Base-by-base conservation (phyloP, 306 rosid species). In the Ziziphus jujuba region DNA sequence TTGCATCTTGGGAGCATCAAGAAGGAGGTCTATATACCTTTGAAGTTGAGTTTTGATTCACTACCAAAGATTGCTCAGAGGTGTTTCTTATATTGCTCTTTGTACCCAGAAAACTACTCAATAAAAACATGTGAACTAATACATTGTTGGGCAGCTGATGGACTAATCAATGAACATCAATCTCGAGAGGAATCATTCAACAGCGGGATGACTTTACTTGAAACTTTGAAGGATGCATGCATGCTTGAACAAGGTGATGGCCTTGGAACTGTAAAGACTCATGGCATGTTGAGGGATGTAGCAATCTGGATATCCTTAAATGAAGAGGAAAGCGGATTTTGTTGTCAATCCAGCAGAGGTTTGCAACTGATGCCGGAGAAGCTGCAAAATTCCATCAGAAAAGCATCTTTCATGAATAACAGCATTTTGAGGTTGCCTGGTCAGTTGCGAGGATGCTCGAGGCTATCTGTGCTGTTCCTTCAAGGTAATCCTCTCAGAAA, bases 191-290 rank as follows among this genome's bases (percentile, higher is more conserved):
- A 65, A 55, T 33, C 71, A 13, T 5, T 65, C 34, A 65, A 73
- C 48, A 62, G 59, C 45, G 77, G 77, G 24, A 57, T 65, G 22
- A 23, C 72, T 16, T 56, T 64, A 28, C 35, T 73, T 35, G 71
- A 57, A 73, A 21, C 34, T 73, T 51, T 65, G 54, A 56, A 73
- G 28, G 77, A 73, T 55, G 56, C 61, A 43, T 72, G 77, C 63
- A 44, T 72, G 71, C 49, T 63, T 58, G 77, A 72, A 64, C 43
- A 63, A 16, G 77, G 64, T 47, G 52, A 58, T 24, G 0, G 4
- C 17, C 9, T 2, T 24, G 44, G 7, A 33, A 47, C 65, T 22
- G 71, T 72, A 48, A 72, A 56, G 44, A 64, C 63, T 57, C 65
- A 72, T 24, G 53, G 63, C 31, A 2, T 72, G 20, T 1, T 72